A percentile compares a stretch with the other conserved stretches of the same genome.
Evolutionary conservation across 2,329 filamentous ascomycete species (phyloP).

Genomic region (Penicillium sp.): DNA sequence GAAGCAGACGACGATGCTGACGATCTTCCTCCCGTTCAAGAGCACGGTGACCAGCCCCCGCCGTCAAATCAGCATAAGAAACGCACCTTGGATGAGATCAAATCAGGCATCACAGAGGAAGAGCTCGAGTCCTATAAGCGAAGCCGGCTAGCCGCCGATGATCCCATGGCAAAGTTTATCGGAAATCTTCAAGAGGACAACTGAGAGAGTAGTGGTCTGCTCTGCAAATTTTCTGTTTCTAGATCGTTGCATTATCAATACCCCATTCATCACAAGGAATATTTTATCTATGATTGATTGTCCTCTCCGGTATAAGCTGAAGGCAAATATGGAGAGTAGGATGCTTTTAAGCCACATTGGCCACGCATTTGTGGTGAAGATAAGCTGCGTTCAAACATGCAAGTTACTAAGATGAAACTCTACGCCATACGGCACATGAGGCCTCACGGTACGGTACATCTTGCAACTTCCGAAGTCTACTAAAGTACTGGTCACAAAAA

Average conservation of each 20-base stretch:
- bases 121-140: constrained; percentile 81
- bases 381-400: too few relatives aligned
- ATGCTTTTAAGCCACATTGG: too few relatives aligned
- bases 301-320: too few relatives aligned
- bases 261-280: constrained; percentile 7
- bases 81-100: constrained; percentile 71
- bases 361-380: too few relatives aligned
- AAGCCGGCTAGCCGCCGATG: constrained; percentile 66
- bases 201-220: neutral
- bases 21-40: constrained; percentile 6
- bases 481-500: too few relatives aligned
- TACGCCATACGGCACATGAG: too few relatives aligned
- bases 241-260: constrained; percentile 20
- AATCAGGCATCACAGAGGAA: constrained; percentile 69
- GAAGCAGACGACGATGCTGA: constrained; percentile 17
- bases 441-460: too few relatives aligned
- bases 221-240: constrained; percentile 4
- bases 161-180: constrained; percentile 80
- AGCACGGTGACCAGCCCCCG: constrained; percentile 27
- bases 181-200: constrained; percentile 54
- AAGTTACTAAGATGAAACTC: too few relatives aligned
- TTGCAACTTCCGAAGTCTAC: too few relatives aligned
- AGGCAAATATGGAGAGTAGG: too few relatives aligned
- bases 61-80: constrained; percentile 51
- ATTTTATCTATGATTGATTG: too few relatives aligned